Evolutionary conservation across 2,329 filamentous ascomycete genomes (phyloP), one percentile per base, ranked within the genome.

Genomic region (Aspergillus caelatus): DNA sequence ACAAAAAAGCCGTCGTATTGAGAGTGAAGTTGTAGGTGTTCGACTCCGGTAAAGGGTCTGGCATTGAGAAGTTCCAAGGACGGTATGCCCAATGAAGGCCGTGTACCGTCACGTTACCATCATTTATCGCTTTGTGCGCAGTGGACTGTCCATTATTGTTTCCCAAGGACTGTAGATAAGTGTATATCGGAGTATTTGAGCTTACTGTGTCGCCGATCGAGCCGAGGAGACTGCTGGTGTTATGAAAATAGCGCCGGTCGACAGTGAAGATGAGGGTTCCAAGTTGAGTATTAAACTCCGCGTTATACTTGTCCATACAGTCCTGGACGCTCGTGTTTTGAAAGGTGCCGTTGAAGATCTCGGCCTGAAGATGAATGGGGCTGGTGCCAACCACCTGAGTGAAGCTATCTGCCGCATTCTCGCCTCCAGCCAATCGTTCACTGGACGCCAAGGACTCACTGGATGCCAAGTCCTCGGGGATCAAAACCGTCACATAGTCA

Each of bases 331-430:
- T 61, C 39, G 61, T 16, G 3, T 57, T 60, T 6, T 23, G 53
- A 14, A 57, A 59, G 4, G 62, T 59, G 10, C 62, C 62, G 23
- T 64, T 58, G 30, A 62, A 64, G 0, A 64, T 62, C 10, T 60
- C 46, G 0, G 50, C 36, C 21, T 30, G 60, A 14, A 65, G 26
- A 9, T 57, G 21, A 28, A 50, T 39, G 6, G 63, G 50, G 2
- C 57, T 60, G 32, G 43, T 53, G 14, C 61, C 63, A 6, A 65
- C n/a, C 4, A 23, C 19, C 5, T n/a, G 12, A 5, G 10, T n/a
- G 21, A 58, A 41, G 21, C 30, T 32, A 2, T 41, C 41, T 4
- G 32, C 19, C 0, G 34, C 19, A n/a, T 32, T 8, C 1, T 34
- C 34, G 11, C 21, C 58, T 5, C 8, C 8, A 21, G 52, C 48